Conservation (phyloP, 352 stramenopile genomes). For the Pythium aphanidermatum region DNA sequence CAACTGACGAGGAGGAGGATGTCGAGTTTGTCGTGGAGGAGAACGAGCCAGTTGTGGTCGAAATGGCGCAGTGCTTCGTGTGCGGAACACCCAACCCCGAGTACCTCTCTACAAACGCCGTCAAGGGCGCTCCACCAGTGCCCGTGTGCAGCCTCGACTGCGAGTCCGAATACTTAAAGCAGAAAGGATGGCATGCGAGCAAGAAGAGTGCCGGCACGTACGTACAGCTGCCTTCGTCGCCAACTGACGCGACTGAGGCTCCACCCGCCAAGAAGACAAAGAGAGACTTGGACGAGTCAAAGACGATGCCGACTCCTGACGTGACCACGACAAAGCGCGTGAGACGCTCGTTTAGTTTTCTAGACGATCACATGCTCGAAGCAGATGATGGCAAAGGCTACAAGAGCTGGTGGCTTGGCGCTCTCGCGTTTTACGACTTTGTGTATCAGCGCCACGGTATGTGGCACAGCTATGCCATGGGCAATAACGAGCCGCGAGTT, state of each 20-base stretch:
- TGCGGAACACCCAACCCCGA: slow-evolving; percentile 53
- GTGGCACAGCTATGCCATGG: slow-evolving; percentile 83
- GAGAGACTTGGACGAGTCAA: slow-evolving; percentile 1
- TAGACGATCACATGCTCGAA: slow-evolving; percentile 70
- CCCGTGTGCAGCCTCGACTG: slow-evolving; percentile 66
- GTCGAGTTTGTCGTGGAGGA: slow-evolving; percentile 14
- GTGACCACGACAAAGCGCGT: slow-evolving; percentile 25
- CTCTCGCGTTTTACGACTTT: slow-evolving; percentile 80
- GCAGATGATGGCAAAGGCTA: slow-evolving; percentile 67
- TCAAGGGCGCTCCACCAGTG: slow-evolving; percentile 44
- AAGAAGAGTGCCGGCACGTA: slow-evolving; percentile 24
- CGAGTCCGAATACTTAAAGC: slow-evolving; percentile 49
- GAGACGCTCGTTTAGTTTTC: slow-evolving; percentile 58
- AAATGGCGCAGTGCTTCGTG: slow-evolving; percentile 45
- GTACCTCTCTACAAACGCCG: slow-evolving; percentile 53
- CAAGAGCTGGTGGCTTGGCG: slow-evolving; percentile 83
- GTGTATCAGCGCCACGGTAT: slow-evolving; percentile 83
- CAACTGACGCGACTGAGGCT: slow-evolving; percentile 4
- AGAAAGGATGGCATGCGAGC: slow-evolving; percentile 23
- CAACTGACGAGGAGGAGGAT: slow-evolving; percentile 43
- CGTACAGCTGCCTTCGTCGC: slow-evolving; percentile 16
- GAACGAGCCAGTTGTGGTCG: slow-evolving; percentile 14
- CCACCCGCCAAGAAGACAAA: slow-evolving; percentile 30
- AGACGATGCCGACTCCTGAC: slow-evolving; percentile 2
- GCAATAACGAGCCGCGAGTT: slow-evolving; percentile 59